Percentiles rank a stretch among this genome's conserved stretches.
Evolutionary conservation across 768 basidiomycete species (phyloP).

Genomic region (Obba rivulosa): DNA sequence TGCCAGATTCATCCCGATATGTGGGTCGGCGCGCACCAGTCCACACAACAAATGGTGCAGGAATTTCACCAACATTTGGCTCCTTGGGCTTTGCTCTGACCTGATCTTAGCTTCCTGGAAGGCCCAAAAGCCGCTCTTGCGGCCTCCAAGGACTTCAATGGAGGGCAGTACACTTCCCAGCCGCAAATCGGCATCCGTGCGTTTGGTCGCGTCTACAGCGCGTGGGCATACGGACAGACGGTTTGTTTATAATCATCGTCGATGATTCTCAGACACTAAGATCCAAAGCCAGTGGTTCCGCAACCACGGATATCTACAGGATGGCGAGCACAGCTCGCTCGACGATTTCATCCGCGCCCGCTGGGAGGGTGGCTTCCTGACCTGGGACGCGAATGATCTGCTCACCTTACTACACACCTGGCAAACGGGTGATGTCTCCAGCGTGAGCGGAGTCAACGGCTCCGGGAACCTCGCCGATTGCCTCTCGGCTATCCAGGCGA

Average conservation of each 20-base stretch:
- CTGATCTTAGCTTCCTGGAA: constrained; percentile 44
- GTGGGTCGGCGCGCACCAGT: constrained; percentile 48
- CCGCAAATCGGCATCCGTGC: constrained; percentile 49
- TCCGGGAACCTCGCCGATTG: constrained; percentile 35
- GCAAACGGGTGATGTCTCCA: constrained; percentile 43
- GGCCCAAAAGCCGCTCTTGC: constrained; percentile 51
- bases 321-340: constrained; percentile 41
- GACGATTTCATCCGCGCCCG: constrained; percentile 45
- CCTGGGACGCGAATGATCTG: constrained; percentile 54
- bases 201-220: constrained; percentile 50
- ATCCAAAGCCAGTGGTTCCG: constrained; percentile 44
- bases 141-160: constrained; percentile 49
- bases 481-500: constrained; percentile 41
- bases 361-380: constrained; percentile 43
- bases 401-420: constrained; percentile 45
- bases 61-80: not conserved
- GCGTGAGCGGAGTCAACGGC: constrained; percentile 34
- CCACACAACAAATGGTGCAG: constrained; percentile 46
- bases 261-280: not conserved
- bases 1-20: constrained; percentile 31
- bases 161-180: constrained; percentile 43
- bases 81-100: not conserved
- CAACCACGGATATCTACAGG: constrained; percentile 38
- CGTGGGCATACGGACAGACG: constrained; percentile 56
- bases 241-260: constrained; percentile 22